Percentiles rank a stretch among this genome's conserved stretches.
Conservation (phyloP, 352 stramenopile species). For the Pythium plurisporium region DNA sequence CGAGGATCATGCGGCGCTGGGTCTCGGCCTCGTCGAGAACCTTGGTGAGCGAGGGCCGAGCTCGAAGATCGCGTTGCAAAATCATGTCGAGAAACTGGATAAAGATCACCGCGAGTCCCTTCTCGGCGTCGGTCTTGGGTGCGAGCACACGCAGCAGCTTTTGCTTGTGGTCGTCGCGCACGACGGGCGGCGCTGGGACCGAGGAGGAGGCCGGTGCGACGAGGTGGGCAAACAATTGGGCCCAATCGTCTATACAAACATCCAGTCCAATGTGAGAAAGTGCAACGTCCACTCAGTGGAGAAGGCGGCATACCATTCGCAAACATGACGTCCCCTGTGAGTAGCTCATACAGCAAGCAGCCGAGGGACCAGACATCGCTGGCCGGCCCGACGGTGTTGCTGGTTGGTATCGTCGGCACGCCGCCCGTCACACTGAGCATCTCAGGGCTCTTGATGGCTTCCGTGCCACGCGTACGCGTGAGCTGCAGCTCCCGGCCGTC, state of each 20-base stretch:
- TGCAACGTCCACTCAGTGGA: neutral
- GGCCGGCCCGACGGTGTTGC: conserved; percentile 29
- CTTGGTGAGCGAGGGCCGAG: conserved; percentile 1
- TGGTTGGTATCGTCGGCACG: neutral
- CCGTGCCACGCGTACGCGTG: conserved; percentile 55
- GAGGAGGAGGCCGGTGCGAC: conserved; percentile 19
- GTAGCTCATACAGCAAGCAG: conserved; percentile 65
- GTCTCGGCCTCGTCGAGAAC: conserved; percentile 5
- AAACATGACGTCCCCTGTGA: conserved; percentile 65
- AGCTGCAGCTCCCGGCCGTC: conserved; percentile 3
- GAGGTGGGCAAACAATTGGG: conserved; percentile 55
- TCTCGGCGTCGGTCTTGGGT: conserved; percentile 21
- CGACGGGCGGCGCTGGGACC: neutral
- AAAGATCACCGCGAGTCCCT: conserved; percentile 1
- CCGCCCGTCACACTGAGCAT: conserved; percentile 50
- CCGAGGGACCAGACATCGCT: conserved; percentile 72
- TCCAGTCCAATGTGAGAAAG: neutral
- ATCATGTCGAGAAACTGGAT: conserved; percentile 15
- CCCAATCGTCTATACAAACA: conserved; percentile 50
- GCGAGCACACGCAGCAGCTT: conserved; percentile 31
- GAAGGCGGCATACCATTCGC: conserved; percentile 33
- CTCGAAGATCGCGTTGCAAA: neutral
- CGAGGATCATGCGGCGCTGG: conserved; percentile 12
- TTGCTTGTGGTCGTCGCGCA: conserved; percentile 39
- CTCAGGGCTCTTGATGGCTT: conserved; percentile 77